Evolutionary conservation across 768 basidiomycete genomes (phyloP).

Genomic region (Boletus pseudopeckii): DNA sequence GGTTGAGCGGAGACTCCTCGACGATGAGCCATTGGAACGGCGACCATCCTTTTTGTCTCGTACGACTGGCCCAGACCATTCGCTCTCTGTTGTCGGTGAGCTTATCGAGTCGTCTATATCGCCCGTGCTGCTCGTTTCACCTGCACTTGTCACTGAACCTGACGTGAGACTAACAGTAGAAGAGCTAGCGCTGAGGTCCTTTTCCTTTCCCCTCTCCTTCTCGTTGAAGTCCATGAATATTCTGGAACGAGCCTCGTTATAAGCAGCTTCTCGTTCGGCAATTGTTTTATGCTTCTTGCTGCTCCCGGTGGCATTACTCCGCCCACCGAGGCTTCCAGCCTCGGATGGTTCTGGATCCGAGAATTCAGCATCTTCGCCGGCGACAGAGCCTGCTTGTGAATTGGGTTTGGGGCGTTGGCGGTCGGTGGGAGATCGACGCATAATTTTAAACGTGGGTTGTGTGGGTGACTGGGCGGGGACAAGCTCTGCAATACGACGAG

Average conservation of each 20-base stretch:
- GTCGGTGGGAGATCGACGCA: slow-evolving; percentile 63
- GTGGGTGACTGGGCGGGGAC: slow-evolving; percentile 69
- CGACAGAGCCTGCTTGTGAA: slow-evolving; percentile 71
- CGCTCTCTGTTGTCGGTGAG: slow-evolving; percentile 77
- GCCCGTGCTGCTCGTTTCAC: slow-evolving; percentile 56
- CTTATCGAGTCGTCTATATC: slow-evolving; percentile 68
- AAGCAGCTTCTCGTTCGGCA: slow-evolving; percentile 85
- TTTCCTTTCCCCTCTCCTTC: slow-evolving; percentile 61
- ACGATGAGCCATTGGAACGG: slow-evolving; percentile 55
- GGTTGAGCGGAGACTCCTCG: slow-evolving; percentile 55
- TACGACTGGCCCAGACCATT: slow-evolving; percentile 62
- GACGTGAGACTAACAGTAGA: slow-evolving; percentile 70
- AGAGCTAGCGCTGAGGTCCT: slow-evolving; percentile 73
- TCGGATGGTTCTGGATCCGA: slow-evolving; percentile 82
- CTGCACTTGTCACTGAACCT: slow-evolving; percentile 57
- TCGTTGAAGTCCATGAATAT: slow-evolving; percentile 86
- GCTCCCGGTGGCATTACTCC: slow-evolving; percentile 59
- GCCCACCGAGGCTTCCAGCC: slow-evolving; percentile 69
- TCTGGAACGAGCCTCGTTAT: slow-evolving; percentile 78
- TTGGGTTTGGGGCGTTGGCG: slow-evolving; percentile 53
- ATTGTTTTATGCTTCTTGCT: slow-evolving; percentile 75
- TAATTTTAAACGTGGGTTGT: slow-evolving; percentile 84
- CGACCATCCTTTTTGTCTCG: slow-evolving; percentile 56
- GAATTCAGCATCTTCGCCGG: slow-evolving; percentile 71
- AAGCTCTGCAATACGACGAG: slow-evolving; percentile 67